Evolutionary conservation across 768 basidiomycete species (phyloP).

Genomic region (Auricularia cornea): DNA sequence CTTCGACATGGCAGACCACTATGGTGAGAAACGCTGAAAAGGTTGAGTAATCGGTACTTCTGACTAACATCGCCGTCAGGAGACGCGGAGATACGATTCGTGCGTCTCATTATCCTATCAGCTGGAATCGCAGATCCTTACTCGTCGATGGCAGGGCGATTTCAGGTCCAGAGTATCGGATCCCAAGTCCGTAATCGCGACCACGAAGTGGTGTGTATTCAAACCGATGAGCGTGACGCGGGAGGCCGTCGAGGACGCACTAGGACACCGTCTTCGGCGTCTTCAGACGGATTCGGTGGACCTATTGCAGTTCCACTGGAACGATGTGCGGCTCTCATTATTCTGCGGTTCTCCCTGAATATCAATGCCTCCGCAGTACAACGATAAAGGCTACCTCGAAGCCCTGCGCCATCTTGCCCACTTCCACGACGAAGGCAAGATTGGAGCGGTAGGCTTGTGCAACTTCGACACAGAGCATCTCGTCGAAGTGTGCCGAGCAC

Average conservation of each 20-base stretch:
- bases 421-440: slow-evolving; percentile 50
- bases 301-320: slow-evolving; percentile 79
- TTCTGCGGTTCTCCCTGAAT: neutral
- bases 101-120: neutral
- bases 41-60: too few species aligned
- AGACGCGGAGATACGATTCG: slow-evolving; percentile 1
- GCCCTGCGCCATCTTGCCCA: slow-evolving; percentile 46
- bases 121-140: too few species aligned
- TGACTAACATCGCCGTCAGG: too few species aligned
- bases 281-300: slow-evolving; percentile 56
- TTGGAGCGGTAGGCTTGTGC: slow-evolving; percentile 63
- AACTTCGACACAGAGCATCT: slow-evolving; percentile 72
- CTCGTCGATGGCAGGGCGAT: slow-evolving; percentile 52
- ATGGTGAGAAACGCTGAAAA: neutral
- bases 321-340: slow-evolving; percentile 31
- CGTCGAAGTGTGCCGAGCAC: slow-evolving; percentile 70
- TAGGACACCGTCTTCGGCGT: slow-evolving; percentile 61
- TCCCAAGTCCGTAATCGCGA: slow-evolving; percentile 46
- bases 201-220: slow-evolving; percentile 86
- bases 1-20: slow-evolving; percentile 5
- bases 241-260: slow-evolving; percentile 48
- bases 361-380: slow-evolving; percentile 20
- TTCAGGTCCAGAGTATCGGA: slow-evolving; percentile 41
- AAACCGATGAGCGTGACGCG: slow-evolving; percentile 42
- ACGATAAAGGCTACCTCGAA: slow-evolving; percentile 39